These are phyloP conservation scores for Solanum verrucosum DNA, from an alignment of 257 asterid genomes.

Conservation along the genomic window DNA sequence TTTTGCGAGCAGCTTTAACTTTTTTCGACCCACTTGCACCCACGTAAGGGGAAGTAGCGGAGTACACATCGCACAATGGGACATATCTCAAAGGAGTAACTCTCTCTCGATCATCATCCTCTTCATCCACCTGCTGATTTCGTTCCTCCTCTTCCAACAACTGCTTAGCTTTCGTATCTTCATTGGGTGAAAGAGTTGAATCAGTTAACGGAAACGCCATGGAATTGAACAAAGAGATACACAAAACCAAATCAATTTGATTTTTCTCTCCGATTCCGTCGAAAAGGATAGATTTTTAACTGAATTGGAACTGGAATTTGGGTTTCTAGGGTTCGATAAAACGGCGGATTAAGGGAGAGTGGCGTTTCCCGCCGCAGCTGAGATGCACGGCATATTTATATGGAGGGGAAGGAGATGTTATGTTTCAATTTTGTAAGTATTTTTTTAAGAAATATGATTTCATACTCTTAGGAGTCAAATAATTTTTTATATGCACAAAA, in stretches of 20 bases:
- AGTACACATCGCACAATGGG: constrained; percentile 81
- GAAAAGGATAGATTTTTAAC: background rate
- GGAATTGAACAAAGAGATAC: background rate
- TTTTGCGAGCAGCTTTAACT: constrained; percentile 60
- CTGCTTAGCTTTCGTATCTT: constrained; percentile 6
- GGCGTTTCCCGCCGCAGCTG: constrained; percentile 58
- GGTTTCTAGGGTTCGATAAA: constrained; percentile 3
- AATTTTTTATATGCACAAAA: background rate
- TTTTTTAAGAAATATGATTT: background rate
- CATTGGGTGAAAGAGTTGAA: background rate
- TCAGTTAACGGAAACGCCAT: constrained; percentile 39
- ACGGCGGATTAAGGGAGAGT: constrained; percentile 15
- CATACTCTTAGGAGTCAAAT: background rate
- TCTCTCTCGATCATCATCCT: constrained; percentile 38
- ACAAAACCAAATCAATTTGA: background rate
- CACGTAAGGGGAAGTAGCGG: constrained; percentile 76
- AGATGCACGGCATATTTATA: background rate
- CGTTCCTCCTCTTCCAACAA: background rate
- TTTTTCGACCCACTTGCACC: constrained; percentile 70
- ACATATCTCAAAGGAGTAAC: constrained; percentile 49
- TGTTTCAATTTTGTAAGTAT: background rate
- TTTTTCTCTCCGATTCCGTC: background rate
- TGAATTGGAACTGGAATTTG: background rate
- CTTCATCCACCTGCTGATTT: constrained; percentile 4
- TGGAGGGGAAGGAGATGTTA: background rate